Evolutionary conservation across 2,329 filamentous ascomycete species (phyloP).

Genomic region (Zymoseptoria tritici): DNA sequence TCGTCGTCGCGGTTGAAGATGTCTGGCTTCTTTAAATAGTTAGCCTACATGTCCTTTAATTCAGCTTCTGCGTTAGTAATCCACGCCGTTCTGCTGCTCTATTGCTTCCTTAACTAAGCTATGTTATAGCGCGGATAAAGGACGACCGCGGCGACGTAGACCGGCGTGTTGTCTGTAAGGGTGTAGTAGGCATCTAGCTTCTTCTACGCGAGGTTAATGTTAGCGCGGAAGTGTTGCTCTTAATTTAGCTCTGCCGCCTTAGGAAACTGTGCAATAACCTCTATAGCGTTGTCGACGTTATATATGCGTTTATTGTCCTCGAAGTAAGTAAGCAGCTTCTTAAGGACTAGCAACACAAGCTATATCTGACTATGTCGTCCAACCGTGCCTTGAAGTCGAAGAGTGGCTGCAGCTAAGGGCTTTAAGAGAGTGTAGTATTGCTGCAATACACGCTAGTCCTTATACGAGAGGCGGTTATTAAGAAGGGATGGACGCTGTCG

Average conservation of each 20-base stretch:
- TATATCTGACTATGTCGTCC: neutral
- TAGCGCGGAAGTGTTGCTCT: neutral
- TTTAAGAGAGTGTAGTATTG: no score
- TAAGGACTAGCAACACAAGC: neutral
- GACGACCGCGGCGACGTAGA: neutral
- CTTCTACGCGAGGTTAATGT: constrained; percentile 2
- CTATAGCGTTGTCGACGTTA: neutral
- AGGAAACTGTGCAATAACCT: neutral
- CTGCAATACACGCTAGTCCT: no score
- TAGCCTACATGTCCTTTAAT: neutral
- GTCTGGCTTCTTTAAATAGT: neutral
- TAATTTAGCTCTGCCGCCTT: neutral
- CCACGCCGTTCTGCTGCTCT: neutral
- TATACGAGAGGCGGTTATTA: neutral
- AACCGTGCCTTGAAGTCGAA: neutral
- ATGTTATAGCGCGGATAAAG: constrained; percentile 3
- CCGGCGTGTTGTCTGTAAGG: neutral
- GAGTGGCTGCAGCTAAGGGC: neutral
- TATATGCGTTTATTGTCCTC: neutral
- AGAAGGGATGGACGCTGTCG: neutral
- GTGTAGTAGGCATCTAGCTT: constrained; percentile 4
- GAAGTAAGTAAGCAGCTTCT: neutral
- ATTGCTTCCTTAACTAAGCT: neutral
- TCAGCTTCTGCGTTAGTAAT: neutral
- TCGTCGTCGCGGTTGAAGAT: neutral